A percentile compares a stretch with the other conserved stretches of the same genome.
These are phyloP conservation scores for Aspergillus ostianus DNA, from an alignment of 495 filamentous ascomycete genomes.

Conservation along the genomic window DNA sequence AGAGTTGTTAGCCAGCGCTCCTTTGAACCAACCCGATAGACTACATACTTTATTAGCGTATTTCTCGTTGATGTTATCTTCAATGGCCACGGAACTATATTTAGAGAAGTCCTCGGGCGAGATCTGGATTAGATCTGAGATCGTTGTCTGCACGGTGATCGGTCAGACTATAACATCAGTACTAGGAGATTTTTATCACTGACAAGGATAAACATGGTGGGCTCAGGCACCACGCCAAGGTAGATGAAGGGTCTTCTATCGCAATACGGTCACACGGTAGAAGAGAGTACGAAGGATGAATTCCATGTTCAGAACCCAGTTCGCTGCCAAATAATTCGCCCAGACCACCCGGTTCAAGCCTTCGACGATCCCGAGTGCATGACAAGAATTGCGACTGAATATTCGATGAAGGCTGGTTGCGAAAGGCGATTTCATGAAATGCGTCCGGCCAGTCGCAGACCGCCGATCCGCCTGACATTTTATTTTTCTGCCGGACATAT, in stretches of 20 bases:
- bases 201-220: conserved; percentile 57
- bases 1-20: neutral
- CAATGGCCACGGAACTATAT: conserved; percentile 71
- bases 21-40: neutral
- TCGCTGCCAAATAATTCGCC: conserved; percentile 3
- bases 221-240: conserved; percentile 5
- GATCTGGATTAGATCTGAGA: conserved; percentile 91
- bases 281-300: conserved; percentile 7
- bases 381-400: conserved; percentile 1
- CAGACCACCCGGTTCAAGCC: conserved; percentile 11
- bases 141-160: conserved; percentile 51
- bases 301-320: conserved; percentile 20
- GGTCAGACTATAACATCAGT: conserved; percentile 2
- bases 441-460: conserved; percentile 22
- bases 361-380: conserved; percentile 13
- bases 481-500: conserved; percentile 13
- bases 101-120: conserved; percentile 80
- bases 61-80: conserved; percentile 93
- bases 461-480: conserved; percentile 17
- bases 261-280: conserved; percentile 6
- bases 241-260: conserved; percentile 3
- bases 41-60: conserved; percentile 81
- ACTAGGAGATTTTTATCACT: conserved; percentile 5
- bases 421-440: neutral
- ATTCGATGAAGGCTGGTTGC: conserved; percentile 2